Evolutionary conservation across 2,329 filamentous ascomycete species (phyloP).

Genomic region (Pyrenochaeta sp.): DNA sequence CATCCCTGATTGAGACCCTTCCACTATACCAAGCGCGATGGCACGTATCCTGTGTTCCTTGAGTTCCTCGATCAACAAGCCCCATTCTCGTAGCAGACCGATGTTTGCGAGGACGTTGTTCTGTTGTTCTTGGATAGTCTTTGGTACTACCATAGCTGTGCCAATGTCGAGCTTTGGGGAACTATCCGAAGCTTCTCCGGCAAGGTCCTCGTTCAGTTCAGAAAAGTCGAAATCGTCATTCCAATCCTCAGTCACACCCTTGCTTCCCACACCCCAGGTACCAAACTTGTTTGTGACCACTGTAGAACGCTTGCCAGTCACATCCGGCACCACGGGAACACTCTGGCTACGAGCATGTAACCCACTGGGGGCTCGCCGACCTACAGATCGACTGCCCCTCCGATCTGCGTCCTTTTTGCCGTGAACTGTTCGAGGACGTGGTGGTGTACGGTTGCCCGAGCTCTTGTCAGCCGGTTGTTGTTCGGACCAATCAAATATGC

Average conservation of each 20-base stretch:
- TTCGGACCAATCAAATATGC: slow-evolving; percentile 81
- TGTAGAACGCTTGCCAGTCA: slow-evolving; percentile 59
- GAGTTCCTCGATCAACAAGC: slow-evolving; percentile 80
- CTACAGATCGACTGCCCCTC: slow-evolving; percentile 72
- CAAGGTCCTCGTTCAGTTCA: slow-evolving; percentile 55
- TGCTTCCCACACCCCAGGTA: slow-evolving; percentile 81
- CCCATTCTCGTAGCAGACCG: slow-evolving; percentile 82
- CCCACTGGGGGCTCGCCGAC: slow-evolving; percentile 71
- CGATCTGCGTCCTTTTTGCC: slow-evolving; percentile 76
- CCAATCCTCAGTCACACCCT: slow-evolving; percentile 85
- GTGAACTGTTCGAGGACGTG: slow-evolving; percentile 76
- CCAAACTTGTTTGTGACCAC: slow-evolving; percentile 74
- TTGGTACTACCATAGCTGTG: slow-evolving; percentile 73
- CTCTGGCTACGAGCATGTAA: slow-evolving; percentile 82
- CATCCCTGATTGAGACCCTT: slow-evolving; percentile 65
- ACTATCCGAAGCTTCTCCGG: slow-evolving; percentile 38
- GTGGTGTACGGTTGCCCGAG: slow-evolving; percentile 64
- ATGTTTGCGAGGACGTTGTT: slow-evolving; percentile 84
- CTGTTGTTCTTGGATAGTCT: slow-evolving; percentile 81
- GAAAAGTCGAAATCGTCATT: slow-evolving; percentile 87
- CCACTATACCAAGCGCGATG: slow-evolving; percentile 69
- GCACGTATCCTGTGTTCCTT: slow-evolving; percentile 78
- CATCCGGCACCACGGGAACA: slow-evolving; percentile 74
- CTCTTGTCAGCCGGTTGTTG: slow-evolving; percentile 67
- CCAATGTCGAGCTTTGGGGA: slow-evolving; percentile 55